phyloP scores from a whole-genome alignment of 78 protist genomes.

The Dictyostelium firmibasis region DNA sequence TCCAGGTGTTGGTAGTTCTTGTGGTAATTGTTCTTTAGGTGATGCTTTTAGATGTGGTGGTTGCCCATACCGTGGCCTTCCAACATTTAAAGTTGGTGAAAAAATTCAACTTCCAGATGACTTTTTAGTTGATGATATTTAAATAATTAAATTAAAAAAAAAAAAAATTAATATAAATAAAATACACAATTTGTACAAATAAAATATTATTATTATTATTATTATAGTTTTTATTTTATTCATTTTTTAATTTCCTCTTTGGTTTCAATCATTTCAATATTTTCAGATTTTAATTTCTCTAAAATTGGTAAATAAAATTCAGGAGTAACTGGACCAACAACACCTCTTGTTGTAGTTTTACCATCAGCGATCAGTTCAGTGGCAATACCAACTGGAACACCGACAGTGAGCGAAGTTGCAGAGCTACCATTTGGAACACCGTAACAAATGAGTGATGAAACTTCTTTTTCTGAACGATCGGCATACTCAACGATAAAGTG shows the following conservation, averaged over 20 bases:
- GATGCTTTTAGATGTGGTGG: slow-evolving; percentile 89
- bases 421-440: slow-evolving; percentile 41
- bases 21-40: slow-evolving; percentile 84
- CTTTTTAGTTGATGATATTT: slow-evolving; percentile 68
- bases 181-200: neutral
- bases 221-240: neutral
- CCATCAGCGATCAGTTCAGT: slow-evolving; percentile 81
- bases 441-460: slow-evolving; percentile 44
- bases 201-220: neutral
- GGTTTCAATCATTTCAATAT: slow-evolving; percentile 69
- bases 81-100: slow-evolving; percentile 88
- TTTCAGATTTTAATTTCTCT: slow-evolving; percentile 58
- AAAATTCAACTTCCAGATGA: slow-evolving; percentile 79
- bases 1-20: slow-evolving; percentile 69
- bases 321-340: slow-evolving; percentile 69
- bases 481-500: slow-evolving; percentile 36
- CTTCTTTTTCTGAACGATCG: slow-evolving; percentile 28
- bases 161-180: neutral
- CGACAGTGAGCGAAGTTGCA: slow-evolving; percentile 89
- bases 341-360: slow-evolving; percentile 41
- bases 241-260: slow-evolving; percentile 1
- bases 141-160: neutral
- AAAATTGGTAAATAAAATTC: slow-evolving; percentile 76
- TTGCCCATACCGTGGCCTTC: slow-evolving; percentile 87
- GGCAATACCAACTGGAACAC: slow-evolving; percentile 88